Base-by-base conservation (phyloP, 2,329 filamentous ascomycete genomes). In the Acephala macrosclerotiorum region DNA sequence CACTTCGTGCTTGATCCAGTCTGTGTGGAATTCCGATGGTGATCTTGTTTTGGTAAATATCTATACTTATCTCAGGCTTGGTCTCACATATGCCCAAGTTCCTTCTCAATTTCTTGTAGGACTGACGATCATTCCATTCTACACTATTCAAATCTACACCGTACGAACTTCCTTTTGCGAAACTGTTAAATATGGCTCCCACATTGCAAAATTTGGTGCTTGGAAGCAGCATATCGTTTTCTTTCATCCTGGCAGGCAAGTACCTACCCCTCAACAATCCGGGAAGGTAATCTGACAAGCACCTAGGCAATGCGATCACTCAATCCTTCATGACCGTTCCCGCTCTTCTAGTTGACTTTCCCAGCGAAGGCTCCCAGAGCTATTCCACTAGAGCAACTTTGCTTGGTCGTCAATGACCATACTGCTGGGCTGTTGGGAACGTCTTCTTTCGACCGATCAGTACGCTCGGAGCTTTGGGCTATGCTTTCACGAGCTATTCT, bases 311-410 rank as follows among this genome's bases (percentile, higher is more conserved):
- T 75, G 83, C 82, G 14, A 81, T 85, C 63, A 84, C 83, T 26
- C 82, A 84, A 74, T 83, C 82, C 18, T 83, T 80, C 75, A 84
- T 84, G 82, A 81, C 80, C 18, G 79, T 84, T 42, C 82, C 82
- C 6, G 81, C 80, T 3, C 75, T 84, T 42, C 76, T 84, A 16
- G 78, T 82, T 66, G 78, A 82, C 69, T 83, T 82, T 71, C 81
- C 81, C 26, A 66, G 75, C 8, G 75, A 80, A 26, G 76, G 75
- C 5, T 77, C 79, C 1, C 76, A 79, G 1, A 77, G 79, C 11
- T 79, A 83, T 70, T 74, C 76, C 3, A 74, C 77, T 7, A 79
- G 81, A 66, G 80, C 81, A 20, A 77, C 76, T 29, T 78, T 82
- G 38, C 80, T 85, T 3, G 82, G 81, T 33, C 77, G 77, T 12